phyloP scores from a whole-genome alignment of 1,139 yeast species.

The Taphrina confusa region DNA sequence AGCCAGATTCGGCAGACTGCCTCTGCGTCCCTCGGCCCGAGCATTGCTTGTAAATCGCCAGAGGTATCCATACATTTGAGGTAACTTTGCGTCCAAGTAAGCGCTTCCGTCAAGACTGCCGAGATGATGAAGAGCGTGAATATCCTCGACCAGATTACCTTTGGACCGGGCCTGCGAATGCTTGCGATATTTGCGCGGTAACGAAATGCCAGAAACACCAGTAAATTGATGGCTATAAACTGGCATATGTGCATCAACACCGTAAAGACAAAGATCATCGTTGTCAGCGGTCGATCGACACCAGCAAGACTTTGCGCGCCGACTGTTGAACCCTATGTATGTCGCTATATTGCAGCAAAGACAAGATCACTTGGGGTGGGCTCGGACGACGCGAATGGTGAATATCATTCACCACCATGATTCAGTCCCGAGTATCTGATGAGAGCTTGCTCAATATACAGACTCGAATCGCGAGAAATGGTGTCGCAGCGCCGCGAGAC shows the following conservation, averaged over 20 bases:
- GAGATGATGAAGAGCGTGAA: slow-evolving; percentile 20
- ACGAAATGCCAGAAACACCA: slow-evolving; percentile 10
- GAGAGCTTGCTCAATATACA: too few species aligned
- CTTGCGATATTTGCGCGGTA: slow-evolving; percentile 24
- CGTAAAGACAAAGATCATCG: slow-evolving; percentile 19
- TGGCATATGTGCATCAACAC: slow-evolving; percentile 1
- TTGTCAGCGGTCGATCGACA: neutral
- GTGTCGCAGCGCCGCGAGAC: too few species aligned
- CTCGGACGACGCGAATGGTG: too few species aligned
- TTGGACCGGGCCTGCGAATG: slow-evolving; percentile 18
- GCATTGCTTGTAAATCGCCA: neutral
- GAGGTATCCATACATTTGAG: slow-evolving; percentile 31
- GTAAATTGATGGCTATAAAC: slow-evolving; percentile 3
- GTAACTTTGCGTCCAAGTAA: slow-evolving; percentile 20
- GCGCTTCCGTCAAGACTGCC: slow-evolving; percentile 3
- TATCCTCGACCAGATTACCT: slow-evolving; percentile 14
- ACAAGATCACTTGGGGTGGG: too few species aligned
- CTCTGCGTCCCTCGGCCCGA: neutral
- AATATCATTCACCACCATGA: too few species aligned
- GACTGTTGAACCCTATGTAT: too few species aligned
- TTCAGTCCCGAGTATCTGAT: too few species aligned
- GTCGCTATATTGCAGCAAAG: too few species aligned
- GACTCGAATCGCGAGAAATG: too few species aligned
- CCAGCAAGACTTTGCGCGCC: too few species aligned
- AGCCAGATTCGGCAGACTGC: slow-evolving; percentile 1